Base-by-base conservation (phyloP, 2,329 filamentous ascomycete genomes). In the Lachnellula suecica region DNA sequence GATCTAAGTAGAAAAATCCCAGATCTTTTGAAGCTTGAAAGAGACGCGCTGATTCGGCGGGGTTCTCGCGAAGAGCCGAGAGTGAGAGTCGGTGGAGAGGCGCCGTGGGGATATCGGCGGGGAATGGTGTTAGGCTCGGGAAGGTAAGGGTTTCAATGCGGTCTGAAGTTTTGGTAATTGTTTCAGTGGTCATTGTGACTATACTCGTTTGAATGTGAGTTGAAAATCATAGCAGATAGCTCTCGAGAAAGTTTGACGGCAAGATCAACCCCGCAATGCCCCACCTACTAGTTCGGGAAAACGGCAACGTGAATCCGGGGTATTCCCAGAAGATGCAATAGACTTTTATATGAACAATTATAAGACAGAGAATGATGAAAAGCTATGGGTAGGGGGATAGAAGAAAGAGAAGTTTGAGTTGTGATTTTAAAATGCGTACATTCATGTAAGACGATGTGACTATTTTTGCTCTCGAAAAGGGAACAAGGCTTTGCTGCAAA, bases 1-100 rank as follows among this genome's bases (percentile, higher is more conserved):
- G 35, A 49, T 65, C 61, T 3, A 66, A 51, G 20, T 64, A 63
- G 43, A 65, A 66, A 49, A 65, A 65, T 0, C 63, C 64, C 13
- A 64, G 58, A 13, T 62, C 53, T 40, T 57, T 59, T 13, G 49
- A 60, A 1, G 62, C 52, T 4, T 44, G 23, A 42, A 64, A 64
- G 2, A 66, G 49, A 17, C 49, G 44, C 11, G 37, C 17, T 1
- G 56, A 59, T 49, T 63, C 60, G 4, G 37, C 40, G 13, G 22
- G 40, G 13, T 23, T 9, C 4, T 8, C 10, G 19, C 40, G 40
- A 24, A 42, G 40, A 13, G 40, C 4, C 13, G 40, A 23, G 20
- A 42, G 40, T 23, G 40, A 42, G 40, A 42, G 40, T 13, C 19
- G 19, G 9, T 42, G 3, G 19, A 42, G 40, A n/a, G 40, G 40